Evolutionary conservation across 169 alveolate species (phyloP), one percentile per base, ranked within the genome.

Genomic region (Sarcocystis neurona): DNA sequence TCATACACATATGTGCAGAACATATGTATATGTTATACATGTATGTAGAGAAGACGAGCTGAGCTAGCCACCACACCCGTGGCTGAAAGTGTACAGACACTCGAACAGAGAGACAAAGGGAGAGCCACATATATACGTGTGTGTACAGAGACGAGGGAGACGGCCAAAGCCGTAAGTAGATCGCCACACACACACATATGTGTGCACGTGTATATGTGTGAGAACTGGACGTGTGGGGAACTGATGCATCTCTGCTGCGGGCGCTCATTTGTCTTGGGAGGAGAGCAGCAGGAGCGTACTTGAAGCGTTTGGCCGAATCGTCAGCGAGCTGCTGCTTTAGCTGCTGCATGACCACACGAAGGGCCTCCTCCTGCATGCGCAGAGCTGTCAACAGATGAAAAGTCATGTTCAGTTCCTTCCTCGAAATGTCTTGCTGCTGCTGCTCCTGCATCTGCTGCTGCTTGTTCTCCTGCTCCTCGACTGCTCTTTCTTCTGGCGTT

Each of bases 361-460:
- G 82, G 1, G 82, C 82, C 15, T 72, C 82, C 34, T 72, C 58
- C 43, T 72, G 82, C 30, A 41, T n/a, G 12, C 41, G 10, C 39
- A 72, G 82, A 4, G 82, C 56, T n/a, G 39, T n/a, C 82, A 72
- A 30, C 56, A 37, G 27, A 37, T 48, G 0, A 39, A 72, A 72
- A 32, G 56, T 39, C 39, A 2, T 39, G 4, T 4, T 32, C 34
- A 72, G 34, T 27, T 72, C 82, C 41, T 37, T 37, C 5, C 34
- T 15, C 82, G 56, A 72, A 47, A 23, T 53, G 1, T 43, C 44
- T 20, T n/a, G 10, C n/a, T 15, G 75, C 53, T 72, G 82, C 47
- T 39, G 39, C 82, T 72, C 58, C 56, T 72, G 82, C 20, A 72
- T 48, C 82, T 72, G 82, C 3, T 72, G n/a, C n/a, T n/a, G n/a